Conservation (phyloP, 2,329 filamentous ascomycete genomes). For the Pyrenophora tritici-repentis region DNA sequence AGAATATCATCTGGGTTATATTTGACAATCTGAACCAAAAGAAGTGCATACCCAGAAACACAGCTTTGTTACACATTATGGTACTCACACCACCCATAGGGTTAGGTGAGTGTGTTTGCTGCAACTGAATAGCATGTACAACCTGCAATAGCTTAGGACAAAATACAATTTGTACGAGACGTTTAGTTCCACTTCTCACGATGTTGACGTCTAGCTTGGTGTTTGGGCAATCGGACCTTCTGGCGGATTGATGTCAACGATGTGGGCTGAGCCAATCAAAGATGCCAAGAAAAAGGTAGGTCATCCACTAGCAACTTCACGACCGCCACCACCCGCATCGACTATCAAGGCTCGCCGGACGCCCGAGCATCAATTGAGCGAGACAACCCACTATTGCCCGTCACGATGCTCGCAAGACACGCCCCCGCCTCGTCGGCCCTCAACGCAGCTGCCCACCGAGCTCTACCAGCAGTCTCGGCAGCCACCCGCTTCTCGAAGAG, state of each 20-base stretch:
- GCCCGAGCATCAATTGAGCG: conserved; percentile 48
- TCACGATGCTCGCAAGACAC: conserved; percentile 51
- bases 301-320: conserved; percentile 32
- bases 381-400: conserved; percentile 28
- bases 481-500: conserved; percentile 47
- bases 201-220: background rate
- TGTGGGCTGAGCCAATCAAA: conserved; percentile 25
- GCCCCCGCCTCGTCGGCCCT: conserved; percentile 48
- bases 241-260: conserved; percentile 31
- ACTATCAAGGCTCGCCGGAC: conserved; percentile 34
- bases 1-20: too few species aligned
- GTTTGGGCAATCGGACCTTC: conserved; percentile 7
- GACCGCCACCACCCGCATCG: conserved; percentile 37
- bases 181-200: too few species aligned
- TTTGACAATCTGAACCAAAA: too few species aligned
- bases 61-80: too few species aligned
- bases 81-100: too few species aligned
- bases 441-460: conserved; percentile 48
- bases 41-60: too few species aligned
- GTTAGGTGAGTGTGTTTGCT: too few species aligned
- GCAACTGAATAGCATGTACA: too few species aligned
- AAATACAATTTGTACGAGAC: too few species aligned
- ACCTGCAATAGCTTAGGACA: too few species aligned
- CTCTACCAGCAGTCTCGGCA: conserved; percentile 47
- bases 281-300: conserved; percentile 19